Percentiles rank a stretch among this genome's conserved stretches.
Conservation (phyloP, 345 rosid genomes). For the rapeseed (Brassica napus) region DNA sequence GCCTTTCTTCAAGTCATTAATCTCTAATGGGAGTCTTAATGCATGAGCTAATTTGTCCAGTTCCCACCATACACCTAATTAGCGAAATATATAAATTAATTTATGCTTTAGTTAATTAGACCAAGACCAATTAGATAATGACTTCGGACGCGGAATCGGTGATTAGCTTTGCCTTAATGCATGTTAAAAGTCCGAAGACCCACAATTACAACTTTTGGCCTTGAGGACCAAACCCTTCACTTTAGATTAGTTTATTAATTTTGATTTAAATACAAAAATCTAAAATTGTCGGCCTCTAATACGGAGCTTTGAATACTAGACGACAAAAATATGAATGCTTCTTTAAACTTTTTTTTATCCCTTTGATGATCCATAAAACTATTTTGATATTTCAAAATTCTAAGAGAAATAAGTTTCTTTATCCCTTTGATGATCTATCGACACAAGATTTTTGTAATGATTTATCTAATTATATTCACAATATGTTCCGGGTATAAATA, state of each 20-base stretch:
- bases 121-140: conserved; percentile 38
- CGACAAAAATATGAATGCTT: conserved; percentile 32
- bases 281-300: conserved; percentile 35
- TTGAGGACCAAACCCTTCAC: conserved; percentile 38
- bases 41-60: conserved; percentile 46
- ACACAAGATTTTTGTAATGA: neutral
- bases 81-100: conserved; percentile 13
- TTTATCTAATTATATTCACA: neutral
- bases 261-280: conserved; percentile 25
- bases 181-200: conserved; percentile 36
- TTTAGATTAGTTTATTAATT: conserved; percentile 8
- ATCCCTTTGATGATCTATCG: neutral
- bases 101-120: conserved; percentile 17
- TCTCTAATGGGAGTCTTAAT: conserved; percentile 39
- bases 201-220: conserved; percentile 38
- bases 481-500: neutral
- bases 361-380: neutral
- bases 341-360: neutral
- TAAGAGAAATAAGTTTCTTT: neutral
- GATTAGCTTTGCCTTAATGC: conserved; percentile 35
- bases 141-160: conserved; percentile 40
- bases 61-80: conserved; percentile 42
- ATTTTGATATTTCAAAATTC: neutral
- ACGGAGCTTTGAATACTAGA: conserved; percentile 37
- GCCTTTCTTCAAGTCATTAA: conserved; percentile 39